Percentiles rank a stretch among this genome's conserved stretches.
Conservation (phyloP, 768 basidiomycete genomes). For the Saitozyma podzolica region DNA sequence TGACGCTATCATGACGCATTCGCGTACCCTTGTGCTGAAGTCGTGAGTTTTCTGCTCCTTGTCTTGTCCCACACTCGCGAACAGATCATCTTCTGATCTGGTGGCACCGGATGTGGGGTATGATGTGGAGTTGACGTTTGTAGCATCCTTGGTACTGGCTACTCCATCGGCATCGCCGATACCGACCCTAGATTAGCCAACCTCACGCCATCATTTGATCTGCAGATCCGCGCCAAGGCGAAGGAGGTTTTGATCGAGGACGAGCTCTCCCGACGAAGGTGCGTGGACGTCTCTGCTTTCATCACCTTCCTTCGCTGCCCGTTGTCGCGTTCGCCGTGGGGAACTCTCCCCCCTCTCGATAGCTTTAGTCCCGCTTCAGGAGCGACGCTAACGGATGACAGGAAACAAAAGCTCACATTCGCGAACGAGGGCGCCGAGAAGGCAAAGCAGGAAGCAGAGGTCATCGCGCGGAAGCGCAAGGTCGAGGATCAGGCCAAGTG, state of each 20-base stretch:
- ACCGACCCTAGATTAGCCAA: constrained; percentile 39
- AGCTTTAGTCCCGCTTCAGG: constrained; percentile 3
- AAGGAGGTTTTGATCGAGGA: constrained; percentile 50
- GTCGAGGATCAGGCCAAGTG: constrained; percentile 47
- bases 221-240: constrained; percentile 42
- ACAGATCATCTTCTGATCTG: neutral
- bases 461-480: constrained; percentile 44
- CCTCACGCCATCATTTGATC: constrained; percentile 44
- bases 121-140: constrained; percentile 1
- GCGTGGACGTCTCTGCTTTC: no score
- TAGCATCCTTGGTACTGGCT: constrained; percentile 46
- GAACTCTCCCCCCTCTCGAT: no score
- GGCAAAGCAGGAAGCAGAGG: constrained; percentile 44
- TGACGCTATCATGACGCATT: constrained; percentile 50
- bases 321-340: no score
- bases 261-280: constrained; percentile 46
- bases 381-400: constrained; percentile 15
- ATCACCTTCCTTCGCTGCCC: no score
- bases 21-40: constrained; percentile 46
- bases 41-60: constrained; percentile 27
- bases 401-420: constrained; percentile 45
- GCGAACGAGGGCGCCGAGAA: constrained; percentile 53
- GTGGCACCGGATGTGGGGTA: neutral
- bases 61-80: no score
- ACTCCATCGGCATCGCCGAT: constrained; percentile 42